Evolutionary conservation across 2,329 filamentous ascomycete genomes (phyloP), one percentile per base, ranked within the genome.

Genomic region (Phialophora tarda): DNA sequence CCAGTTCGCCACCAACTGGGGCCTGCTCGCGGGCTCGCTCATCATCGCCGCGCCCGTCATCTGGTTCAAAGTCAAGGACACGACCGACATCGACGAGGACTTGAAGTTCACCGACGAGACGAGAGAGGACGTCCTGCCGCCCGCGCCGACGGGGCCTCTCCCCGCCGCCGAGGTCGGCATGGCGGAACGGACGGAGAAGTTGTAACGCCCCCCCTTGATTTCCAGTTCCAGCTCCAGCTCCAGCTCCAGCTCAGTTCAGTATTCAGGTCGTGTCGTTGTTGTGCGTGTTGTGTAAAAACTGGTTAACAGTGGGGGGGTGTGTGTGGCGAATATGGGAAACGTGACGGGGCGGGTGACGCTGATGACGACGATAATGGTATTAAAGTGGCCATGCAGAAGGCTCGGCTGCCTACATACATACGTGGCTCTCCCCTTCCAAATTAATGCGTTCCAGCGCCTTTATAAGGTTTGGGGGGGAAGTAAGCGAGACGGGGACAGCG

Each of bases 71-170:
- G 90, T 97, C 77, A 84, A 89, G 76, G 91, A 96, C 75, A 89
- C 89, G 6, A 86, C 92, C 21, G 75, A 84, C 0, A 71, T 95
- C 3, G 91, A 94, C 79, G 88, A 93, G 62, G 93, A 97, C 78
- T 82, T 96, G 59, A 86, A 87, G 76, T 92, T 91, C 76, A 91
- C 89, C 26, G 92, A 94, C 74, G 91, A 95, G 85, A 93, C 89
- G 0, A 75, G 89, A 4, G 88, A 85, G 14, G 91, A 96, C 72
- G 89, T 96, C 14, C 67, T 59, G 17, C 68, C 68, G 4, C 41
- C 61, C 11, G 57, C 59, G 51, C 57, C 65, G 2, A 55, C 64
- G 41, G 65, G 67, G 38, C 63, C 63, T n/a, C 41, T 68, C 24
- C 62, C 67, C 26, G 68, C 65, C n/a, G 59, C 68, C 5, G 65